Percentiles rank a stretch among this genome's conserved stretches.
Conservation (phyloP, 2,329 filamentous ascomycete genomes). For the Fusarium sp. region DNA sequence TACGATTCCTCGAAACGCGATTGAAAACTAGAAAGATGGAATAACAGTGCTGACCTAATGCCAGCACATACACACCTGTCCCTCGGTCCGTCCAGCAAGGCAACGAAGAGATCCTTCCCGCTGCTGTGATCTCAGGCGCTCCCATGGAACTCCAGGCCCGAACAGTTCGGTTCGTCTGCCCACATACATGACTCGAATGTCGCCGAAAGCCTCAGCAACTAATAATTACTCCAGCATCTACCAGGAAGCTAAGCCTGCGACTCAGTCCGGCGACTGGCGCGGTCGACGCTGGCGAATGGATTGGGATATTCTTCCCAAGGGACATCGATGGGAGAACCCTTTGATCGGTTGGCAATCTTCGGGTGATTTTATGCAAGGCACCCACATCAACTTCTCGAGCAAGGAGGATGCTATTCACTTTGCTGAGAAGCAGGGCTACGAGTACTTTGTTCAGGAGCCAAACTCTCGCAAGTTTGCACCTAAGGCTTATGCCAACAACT, state of each 20-base stretch:
- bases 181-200: background rate
- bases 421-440: slow-evolving; percentile 98
- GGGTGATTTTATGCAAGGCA: slow-evolving; percentile 93
- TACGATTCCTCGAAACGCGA: slow-evolving; percentile 52
- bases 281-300: slow-evolving; percentile 94
- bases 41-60: slow-evolving; percentile 28
- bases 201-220: background rate
- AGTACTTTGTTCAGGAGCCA: slow-evolving; percentile 98
- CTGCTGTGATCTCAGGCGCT: slow-evolving; percentile 88
- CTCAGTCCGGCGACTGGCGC: slow-evolving; percentile 91
- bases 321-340: slow-evolving; percentile 97
- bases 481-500: slow-evolving; percentile 97
- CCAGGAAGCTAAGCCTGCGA: slow-evolving; percentile 90
- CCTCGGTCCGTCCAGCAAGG: slow-evolving; percentile 91
- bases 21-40: background rate
- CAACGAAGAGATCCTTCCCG: slow-evolving; percentile 82
- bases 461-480: slow-evolving; percentile 85
- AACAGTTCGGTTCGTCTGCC: slow-evolving; percentile 79
- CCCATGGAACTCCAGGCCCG: slow-evolving; percentile 93
- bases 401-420: slow-evolving; percentile 96
- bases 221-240: slow-evolving; percentile 73
- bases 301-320: slow-evolving; percentile 92
- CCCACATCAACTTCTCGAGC: slow-evolving; percentile 84
- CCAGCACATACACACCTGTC: slow-evolving; percentile 87
- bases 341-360: slow-evolving; percentile 99